Base-by-base conservation (phyloP, 345 rosid species). In the Murraya koenigii region DNA sequence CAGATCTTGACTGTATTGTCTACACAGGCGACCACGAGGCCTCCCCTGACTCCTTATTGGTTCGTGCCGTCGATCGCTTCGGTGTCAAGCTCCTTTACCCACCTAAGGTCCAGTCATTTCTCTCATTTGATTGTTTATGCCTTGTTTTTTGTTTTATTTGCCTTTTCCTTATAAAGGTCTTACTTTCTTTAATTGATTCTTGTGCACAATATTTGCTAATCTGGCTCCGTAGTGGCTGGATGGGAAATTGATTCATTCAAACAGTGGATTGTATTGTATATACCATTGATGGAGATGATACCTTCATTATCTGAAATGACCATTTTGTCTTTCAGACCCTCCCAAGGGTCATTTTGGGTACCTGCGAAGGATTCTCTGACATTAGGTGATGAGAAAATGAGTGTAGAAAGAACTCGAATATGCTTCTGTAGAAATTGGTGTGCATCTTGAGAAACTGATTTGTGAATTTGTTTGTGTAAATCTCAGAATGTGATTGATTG, bases 21-120 rank as follows among this genome's bases (percentile, higher is more conserved):
- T 93, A 86, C 82, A 90, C 97, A 22, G 97, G 97, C 61, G 98
- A 94, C 77, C 87, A 84, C 47, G 97, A 90, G 28, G 89, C 98
- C 49, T 83, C 95, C 41, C 84, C 97, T 66, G 85, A 81, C 1
- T 85, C 87, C 80, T 74, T 95, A 58, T 20, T 79, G 52, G 82
- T 87, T 56, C 96, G 99, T 60, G 96, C 97, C 73, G 26, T 82
- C 5, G 95, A 95, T 88, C 90, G 97, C 4, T 93, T 93, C 61
- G 99, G 99, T 28, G 95, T 95, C 82, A 52, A 81, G 61, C 91
- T 95, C 66, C 89, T 84, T 4, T 70, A 58, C 71, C 90, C 97
- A 13, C 99, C 97, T 8, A 84, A 89, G 97, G 98, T 55, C 15
- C 32, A 6, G 17, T 44, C 49, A 68, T 41, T 20, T n/a, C 20